Conservation (phyloP, 2,329 filamentous ascomycete genomes). For the Chaetomium sp. region DNA sequence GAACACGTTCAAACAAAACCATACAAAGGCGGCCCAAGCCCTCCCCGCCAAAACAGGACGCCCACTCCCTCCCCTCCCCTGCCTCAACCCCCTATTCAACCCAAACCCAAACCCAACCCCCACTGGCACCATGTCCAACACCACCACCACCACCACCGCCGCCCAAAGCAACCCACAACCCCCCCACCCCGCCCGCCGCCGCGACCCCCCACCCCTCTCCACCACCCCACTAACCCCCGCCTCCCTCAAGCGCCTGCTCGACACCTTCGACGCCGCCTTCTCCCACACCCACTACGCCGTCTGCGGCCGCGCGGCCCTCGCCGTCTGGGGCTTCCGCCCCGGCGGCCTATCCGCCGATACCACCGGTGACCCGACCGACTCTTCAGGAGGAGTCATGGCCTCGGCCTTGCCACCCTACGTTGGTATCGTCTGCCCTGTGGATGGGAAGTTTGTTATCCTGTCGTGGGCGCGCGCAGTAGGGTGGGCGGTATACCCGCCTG, state of each 20-base stretch:
- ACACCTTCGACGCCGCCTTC: conserved; percentile 45
- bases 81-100: neutral
- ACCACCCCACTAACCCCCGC: conserved; percentile 34
- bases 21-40: neutral
- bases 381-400: too few relatives aligned
- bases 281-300: conserved; percentile 51
- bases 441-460: conserved; percentile 42
- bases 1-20: neutral
- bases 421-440: conserved; percentile 46
- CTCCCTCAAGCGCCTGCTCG: conserved; percentile 45
- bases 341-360: conserved; percentile 18
- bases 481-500: conserved; percentile 32
- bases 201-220: conserved; percentile 29
- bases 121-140: neutral
- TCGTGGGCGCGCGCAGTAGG: conserved; percentile 47
- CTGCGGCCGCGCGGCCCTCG: conserved; percentile 49
- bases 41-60: neutral
- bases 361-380: neutral
- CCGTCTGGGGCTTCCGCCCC: conserved; percentile 46
- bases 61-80: neutral
- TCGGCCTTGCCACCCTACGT: conserved; percentile 38
- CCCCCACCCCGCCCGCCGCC: neutral
- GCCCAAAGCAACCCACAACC: neutral
- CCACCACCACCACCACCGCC: neutral
- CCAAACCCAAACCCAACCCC: neutral